These are phyloP conservation scores for Colletotrichum ledebouriae DNA, from an alignment of 2,329 filamentous ascomycete species.

Conservation along the genomic window DNA sequence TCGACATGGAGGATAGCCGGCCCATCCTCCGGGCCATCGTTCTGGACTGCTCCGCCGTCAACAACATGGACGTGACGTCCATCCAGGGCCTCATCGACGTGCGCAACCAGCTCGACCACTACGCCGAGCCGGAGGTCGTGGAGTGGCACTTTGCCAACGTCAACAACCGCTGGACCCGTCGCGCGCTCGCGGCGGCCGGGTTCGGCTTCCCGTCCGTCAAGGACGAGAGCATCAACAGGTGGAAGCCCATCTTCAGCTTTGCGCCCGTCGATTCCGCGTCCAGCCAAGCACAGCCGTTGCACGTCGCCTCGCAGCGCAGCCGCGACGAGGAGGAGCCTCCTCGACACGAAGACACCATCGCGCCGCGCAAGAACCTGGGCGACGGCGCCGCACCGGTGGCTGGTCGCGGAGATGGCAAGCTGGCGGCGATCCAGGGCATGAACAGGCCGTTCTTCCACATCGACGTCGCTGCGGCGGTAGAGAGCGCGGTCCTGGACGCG, in stretches of 20 bases:
- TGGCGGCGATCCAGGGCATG: slow-evolving; percentile 59
- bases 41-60: slow-evolving; percentile 70
- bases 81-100: slow-evolving; percentile 70
- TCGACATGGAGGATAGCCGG: slow-evolving; percentile 52
- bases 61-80: slow-evolving; percentile 69
- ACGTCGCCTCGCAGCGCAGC: slow-evolving; percentile 30
- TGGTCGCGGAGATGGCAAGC: slow-evolving; percentile 40
- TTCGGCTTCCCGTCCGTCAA: slow-evolving; percentile 62
- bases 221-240: slow-evolving; percentile 48
- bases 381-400: slow-evolving; percentile 43
- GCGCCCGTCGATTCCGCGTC: slow-evolving; percentile 44
- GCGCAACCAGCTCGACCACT: slow-evolving; percentile 66
- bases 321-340: slow-evolving; percentile 41
- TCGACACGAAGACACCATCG: slow-evolving; percentile 28
- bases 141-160: slow-evolving; percentile 69
- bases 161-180: slow-evolving; percentile 68
- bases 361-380: slow-evolving; percentile 12
- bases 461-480: slow-evolving; percentile 63
- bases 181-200: slow-evolving; percentile 67
- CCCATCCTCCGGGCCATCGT: slow-evolving; percentile 67
- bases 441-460: slow-evolving; percentile 67
- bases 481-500: slow-evolving; percentile 57
- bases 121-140: slow-evolving; percentile 61
- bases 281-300: slow-evolving; percentile 33
- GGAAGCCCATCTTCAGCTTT: slow-evolving; percentile 53